A percentile compares a stretch with the other conserved stretches of the same genome.
phyloP scores from a whole-genome alignment of 1,284 basidiomycete species.

The Singerocomus rubriflavus region DNA sequence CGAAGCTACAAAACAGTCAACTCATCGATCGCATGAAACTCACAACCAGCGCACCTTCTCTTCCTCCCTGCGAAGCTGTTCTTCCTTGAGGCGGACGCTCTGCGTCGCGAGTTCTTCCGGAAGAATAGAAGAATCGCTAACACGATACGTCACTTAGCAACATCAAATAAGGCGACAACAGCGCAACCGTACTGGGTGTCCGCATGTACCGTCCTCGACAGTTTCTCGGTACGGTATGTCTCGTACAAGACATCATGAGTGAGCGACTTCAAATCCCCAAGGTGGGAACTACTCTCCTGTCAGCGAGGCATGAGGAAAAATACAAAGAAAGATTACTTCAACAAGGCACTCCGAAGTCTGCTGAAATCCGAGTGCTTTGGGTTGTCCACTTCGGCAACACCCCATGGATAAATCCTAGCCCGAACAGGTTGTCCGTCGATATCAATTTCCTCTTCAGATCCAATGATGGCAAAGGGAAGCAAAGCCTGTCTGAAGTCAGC shows the following conservation, averaged over 20 bases:
- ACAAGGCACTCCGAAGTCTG: constrained; percentile 84
- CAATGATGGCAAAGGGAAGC: constrained; percentile 96
- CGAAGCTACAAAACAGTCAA: constrained; percentile 60
- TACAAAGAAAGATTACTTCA: constrained; percentile 58
- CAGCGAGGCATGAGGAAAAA: constrained; percentile 1
- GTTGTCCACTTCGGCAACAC: constrained; percentile 98
- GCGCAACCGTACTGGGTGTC: constrained; percentile 64
- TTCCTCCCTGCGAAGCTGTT: constrained; percentile 96
- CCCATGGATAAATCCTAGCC: constrained; percentile 96
- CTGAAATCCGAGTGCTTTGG: constrained; percentile 98
- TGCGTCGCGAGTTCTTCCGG: constrained; percentile 97
- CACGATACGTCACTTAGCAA: constrained; percentile 19
- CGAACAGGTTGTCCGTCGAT: constrained; percentile 90
- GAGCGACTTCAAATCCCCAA: constrained; percentile 92
- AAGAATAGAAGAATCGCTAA: constrained; percentile 81
- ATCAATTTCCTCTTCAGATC: constrained; percentile 95
- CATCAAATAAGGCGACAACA: background rate
- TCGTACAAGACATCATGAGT: constrained; percentile 95
- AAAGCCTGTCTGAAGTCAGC: constrained; percentile 52
- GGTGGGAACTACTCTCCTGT: constrained; percentile 71
- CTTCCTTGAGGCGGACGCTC: constrained; percentile 96
- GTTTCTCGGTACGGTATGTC: constrained; percentile 98
- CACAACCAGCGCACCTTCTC: constrained; percentile 64
- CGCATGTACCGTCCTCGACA: constrained; percentile 89
- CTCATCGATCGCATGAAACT: constrained; percentile 1